A percentile compares a stretch with the other conserved stretches of the same genome.
Conservation (phyloP, 2,329 filamentous ascomycete genomes). For the Chaetomium sp. region DNA sequence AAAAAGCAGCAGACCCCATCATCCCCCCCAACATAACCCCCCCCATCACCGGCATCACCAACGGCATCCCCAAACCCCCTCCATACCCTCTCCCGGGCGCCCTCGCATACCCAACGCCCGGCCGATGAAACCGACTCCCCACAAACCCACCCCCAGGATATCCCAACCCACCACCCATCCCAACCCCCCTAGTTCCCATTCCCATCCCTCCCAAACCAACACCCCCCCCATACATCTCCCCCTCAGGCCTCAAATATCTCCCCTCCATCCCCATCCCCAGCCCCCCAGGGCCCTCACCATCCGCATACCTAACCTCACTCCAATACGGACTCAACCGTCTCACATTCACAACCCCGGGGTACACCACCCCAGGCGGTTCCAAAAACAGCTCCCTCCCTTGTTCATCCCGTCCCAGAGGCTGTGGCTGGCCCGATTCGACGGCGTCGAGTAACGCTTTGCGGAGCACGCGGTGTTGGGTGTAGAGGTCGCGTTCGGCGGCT, state of each 20-base stretch:
- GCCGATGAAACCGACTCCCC: slow-evolving; percentile 40
- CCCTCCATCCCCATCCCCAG: slow-evolving; percentile 25
- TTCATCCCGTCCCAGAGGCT: slow-evolving; percentile 47
- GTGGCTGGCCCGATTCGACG: slow-evolving; percentile 48
- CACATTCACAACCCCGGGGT: slow-evolving; percentile 18
- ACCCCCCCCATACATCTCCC: slow-evolving; percentile 32
- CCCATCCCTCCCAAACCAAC: slow-evolving; percentile 35
- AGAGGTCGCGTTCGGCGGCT: slow-evolving; percentile 44
- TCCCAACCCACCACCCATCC: too few relatives aligned
- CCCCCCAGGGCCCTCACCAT: slow-evolving; percentile 39
- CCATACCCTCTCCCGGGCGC: slow-evolving; percentile 38
- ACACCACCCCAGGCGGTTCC: slow-evolving; percentile 41
- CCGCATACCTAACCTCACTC: slow-evolving; percentile 26
- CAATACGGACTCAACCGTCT: slow-evolving; percentile 22
- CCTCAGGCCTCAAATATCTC: slow-evolving; percentile 28
- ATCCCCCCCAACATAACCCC: slow-evolving; percentile 41
- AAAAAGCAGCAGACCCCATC: slow-evolving; percentile 3
- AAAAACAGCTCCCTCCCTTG: slow-evolving; percentile 32
- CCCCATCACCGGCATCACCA: slow-evolving; percentile 40
- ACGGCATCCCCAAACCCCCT: slow-evolving; percentile 38
- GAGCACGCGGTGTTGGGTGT: slow-evolving; percentile 44
- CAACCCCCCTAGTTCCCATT: too few relatives aligned
- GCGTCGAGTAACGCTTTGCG: slow-evolving; percentile 45
- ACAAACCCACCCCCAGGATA: slow-evolving; percentile 10
- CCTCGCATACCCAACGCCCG: slow-evolving; percentile 40